Percentiles rank a stretch among this genome's conserved stretches.
These are phyloP conservation scores for Vigna angularis DNA, from an alignment of 306 rosid genomes.

Conservation along the genomic window DNA sequence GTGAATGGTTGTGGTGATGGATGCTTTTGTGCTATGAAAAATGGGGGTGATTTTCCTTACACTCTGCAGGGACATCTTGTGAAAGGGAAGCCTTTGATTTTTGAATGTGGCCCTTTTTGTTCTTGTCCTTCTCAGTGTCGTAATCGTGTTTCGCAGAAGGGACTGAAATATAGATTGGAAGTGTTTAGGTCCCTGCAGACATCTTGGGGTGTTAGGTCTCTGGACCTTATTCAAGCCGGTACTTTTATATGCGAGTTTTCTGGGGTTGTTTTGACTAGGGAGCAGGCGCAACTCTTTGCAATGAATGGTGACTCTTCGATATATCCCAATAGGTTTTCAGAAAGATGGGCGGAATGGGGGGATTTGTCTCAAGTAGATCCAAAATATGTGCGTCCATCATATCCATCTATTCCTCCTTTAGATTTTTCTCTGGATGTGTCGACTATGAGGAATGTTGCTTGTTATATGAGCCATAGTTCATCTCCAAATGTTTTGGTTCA, in stretches of 20 bases:
- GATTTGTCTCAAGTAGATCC: slow-evolving; percentile 76
- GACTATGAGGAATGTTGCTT: slow-evolving; percentile 91
- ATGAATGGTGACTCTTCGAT: slow-evolving; percentile 87
- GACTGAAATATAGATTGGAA: slow-evolving; percentile 73
- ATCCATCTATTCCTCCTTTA: slow-evolving; percentile 85
- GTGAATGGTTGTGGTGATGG: slow-evolving; percentile 57
- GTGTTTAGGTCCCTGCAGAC: slow-evolving; percentile 89
- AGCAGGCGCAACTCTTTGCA: slow-evolving; percentile 79
- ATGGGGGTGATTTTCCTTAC: slow-evolving; percentile 80
- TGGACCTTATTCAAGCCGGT: slow-evolving; percentile 93
- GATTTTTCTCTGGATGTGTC: slow-evolving; percentile 96
- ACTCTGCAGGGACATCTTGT: slow-evolving; percentile 72
- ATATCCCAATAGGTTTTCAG: slow-evolving; percentile 76
- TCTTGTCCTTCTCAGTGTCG: slow-evolving; percentile 78
- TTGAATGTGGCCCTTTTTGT: slow-evolving; percentile 96
- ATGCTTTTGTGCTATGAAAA: slow-evolving; percentile 84
- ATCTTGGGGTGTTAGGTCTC: slow-evolving; percentile 95
- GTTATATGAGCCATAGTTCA: slow-evolving; percentile 85
- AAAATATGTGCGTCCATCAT: slow-evolving; percentile 73
- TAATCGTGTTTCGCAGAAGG: slow-evolving; percentile 82
- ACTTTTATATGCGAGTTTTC: slow-evolving; percentile 89
- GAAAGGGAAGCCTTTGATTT: slow-evolving; percentile 87
- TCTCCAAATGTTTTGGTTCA: slow-evolving; percentile 90
- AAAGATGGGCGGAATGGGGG: slow-evolving; percentile 97
- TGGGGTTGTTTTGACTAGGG: slow-evolving; percentile 86